Evolutionary conservation across 495 filamentous ascomycete genomes (phyloP).

Genomic region (Aspergillus incahuasiensis): DNA sequence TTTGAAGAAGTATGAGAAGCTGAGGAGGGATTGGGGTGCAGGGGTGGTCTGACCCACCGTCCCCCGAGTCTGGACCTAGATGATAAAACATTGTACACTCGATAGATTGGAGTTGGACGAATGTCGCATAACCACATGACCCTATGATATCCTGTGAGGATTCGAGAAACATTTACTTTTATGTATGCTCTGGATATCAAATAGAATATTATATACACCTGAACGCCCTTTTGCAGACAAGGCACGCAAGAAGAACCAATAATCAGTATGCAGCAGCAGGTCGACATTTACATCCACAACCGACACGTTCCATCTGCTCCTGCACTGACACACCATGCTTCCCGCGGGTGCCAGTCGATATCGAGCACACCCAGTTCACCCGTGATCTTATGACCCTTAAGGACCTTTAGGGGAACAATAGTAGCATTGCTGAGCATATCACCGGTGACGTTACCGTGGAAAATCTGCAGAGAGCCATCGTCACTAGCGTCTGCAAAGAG

Average conservation of each 20-base stretch:
- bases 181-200: conserved; percentile 22
- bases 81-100: conserved; percentile 4
- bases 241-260: conserved; percentile 19
- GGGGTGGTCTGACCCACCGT: conserved; percentile 23
- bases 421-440: conserved; percentile 94
- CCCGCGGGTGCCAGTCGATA: conserved; percentile 87
- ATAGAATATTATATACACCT: conserved; percentile 18
- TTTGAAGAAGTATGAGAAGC: conserved; percentile 61
- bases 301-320: conserved; percentile 89
- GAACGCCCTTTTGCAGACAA: conserved; percentile 23
- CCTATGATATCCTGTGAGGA: neutral
- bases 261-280: conserved; percentile 20
- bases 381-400: conserved; percentile 74
- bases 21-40: conserved; percentile 49
- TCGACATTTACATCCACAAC: conserved; percentile 59
- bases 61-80: neutral
- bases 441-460: conserved; percentile 90
- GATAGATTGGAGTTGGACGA: neutral
- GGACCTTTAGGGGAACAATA: conserved; percentile 92
- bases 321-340: conserved; percentile 90
- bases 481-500: conserved; percentile 91
- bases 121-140: no score
- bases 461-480: conserved; percentile 90
- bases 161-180: conserved; percentile 17
- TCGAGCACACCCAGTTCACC: conserved; percentile 88